Evolutionary conservation across 179 eudicot species (phyloP).

Genomic region (Monotropa hypopitys): DNA sequence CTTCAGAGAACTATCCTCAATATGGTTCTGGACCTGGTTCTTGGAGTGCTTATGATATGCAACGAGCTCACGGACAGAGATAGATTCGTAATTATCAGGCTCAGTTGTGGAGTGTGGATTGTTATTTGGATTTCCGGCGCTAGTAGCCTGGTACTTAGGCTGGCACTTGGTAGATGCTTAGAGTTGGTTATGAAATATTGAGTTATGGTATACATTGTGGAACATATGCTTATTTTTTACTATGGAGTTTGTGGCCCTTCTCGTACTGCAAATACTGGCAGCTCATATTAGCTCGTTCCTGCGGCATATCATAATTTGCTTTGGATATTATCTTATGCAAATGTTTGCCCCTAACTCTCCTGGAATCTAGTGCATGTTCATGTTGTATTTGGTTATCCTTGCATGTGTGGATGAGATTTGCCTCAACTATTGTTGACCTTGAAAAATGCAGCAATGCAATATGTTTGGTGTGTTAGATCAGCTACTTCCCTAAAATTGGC

Average conservation of each 20-base stretch:
- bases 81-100: conserved; percentile 26
- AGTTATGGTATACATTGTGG: conserved; percentile 9
- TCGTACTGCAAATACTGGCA: neutral
- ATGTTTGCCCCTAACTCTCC: neutral
- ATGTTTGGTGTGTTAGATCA: conserved; percentile 2
- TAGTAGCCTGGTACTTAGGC: conserved; percentile 20
- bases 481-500: neutral
- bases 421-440: neutral
- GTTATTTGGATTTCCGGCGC: conserved; percentile 4
- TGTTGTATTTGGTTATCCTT: neutral
- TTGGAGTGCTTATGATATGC: conserved; percentile 66
- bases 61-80: conserved; percentile 65
- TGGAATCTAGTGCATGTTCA: neutral
- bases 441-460: neutral
- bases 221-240: conserved; percentile 9
- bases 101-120: conserved; percentile 11
- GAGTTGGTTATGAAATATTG: conserved; percentile 18
- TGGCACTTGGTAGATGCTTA: conserved; percentile 23
- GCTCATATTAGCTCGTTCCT: conserved; percentile 5
- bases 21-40: conserved; percentile 63
- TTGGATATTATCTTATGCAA: neutral
- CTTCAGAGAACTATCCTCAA: conserved; percentile 58
- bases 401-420: neutral
- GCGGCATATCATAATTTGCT: neutral
- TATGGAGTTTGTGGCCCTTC: conserved; percentile 2